Evolutionary conservation across 768 basidiomycete species (phyloP), one percentile per base, ranked within the genome.

Genomic region (Boletus reticuloceps): DNA sequence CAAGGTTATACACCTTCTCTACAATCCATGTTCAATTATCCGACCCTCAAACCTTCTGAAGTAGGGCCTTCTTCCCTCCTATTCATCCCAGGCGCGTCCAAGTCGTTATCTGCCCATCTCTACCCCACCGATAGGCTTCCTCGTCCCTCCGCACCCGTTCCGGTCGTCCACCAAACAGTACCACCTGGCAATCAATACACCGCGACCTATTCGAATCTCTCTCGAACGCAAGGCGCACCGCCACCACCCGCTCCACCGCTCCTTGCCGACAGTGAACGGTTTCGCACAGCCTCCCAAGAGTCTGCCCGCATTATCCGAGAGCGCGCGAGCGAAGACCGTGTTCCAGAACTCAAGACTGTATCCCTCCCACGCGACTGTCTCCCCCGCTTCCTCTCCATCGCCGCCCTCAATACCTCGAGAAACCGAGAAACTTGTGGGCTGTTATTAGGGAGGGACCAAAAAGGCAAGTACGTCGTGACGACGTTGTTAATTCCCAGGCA

Each of bases 371-470:
- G 83, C 8, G 83, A 86, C 20, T 84, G 87, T 54, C 77, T 94
- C n/a, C 76, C 80, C 3, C 79, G 85, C 3, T 96, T 96, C 74
- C 69, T 92, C 6, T 78, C 81, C 14, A 86, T 93, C 49, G 93
- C 94, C 1, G 78, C 80, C 25, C 78, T 84, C 27, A 95, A 95
- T 66, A 97, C 93, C 16, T 74, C 77, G 47, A 74, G 79, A 67
- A 91, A 92, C 62, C 76, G 81, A 50, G 94, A 97, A 75, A 97
- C 94, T 2, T 94, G 93, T 68, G 94, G 91, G 36, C 63, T 96
- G 50, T 69, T 97, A 41, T 72, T 95, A 8, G 94, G 93, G n/a
- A 85, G 78, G 68, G 75, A 76, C 54, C 69, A 74, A 52, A 82
- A 82, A 29, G 77, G 76, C 64, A 83, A 81, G 68, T 92, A 74